Evolutionary conservation across 768 basidiomycete genomes (phyloP), one percentile per base, ranked within the genome.

Genomic region (Mycena belliarum): DNA sequence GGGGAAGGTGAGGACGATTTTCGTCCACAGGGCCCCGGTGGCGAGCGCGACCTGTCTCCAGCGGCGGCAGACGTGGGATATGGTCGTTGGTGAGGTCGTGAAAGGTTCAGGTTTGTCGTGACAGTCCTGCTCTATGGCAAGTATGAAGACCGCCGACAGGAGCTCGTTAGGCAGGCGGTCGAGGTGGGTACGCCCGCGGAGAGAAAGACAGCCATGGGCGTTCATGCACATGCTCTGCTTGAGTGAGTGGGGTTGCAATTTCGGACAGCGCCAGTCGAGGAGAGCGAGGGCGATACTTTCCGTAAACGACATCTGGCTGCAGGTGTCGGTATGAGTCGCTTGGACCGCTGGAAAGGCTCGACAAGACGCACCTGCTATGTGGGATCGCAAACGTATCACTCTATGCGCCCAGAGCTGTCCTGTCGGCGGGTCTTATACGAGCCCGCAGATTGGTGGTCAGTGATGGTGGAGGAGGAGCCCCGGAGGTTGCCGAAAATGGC

Each of bases 11-110:
- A 86, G 69, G 48, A 69, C 64, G 55, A 87, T 73, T n/a, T 68
- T 75, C 1, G 74, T 73, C 85, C 85, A 87, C n/a, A 87, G 64
- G 4, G 59, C 65, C 35, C 77, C 72, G 12, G 73, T 79, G 10
- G 74, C 68, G 9, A 84, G 68, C 3, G 80, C 75, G 18, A 82
- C 64, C n/a, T 72, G 61, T 52, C 83, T 72, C 83, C 84, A 86
- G 51, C 73, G 75, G 29, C 65, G 68, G 38, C 79, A 85, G 16
- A 84, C 80, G 45, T 82, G 79, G 6, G 79, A 79, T 29, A 84
- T 65, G 49, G 49, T 68, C 66, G 57, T 69, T 64, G 47, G 65
- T 64, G 50, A 37, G 59, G 60, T 59, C 68, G 66, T 60, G 44
- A 54, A 12, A 61, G 55, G 33, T 51, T 64, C 60, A 25, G 57